Conservation (phyloP, 1,139 yeast genomes). For the Candida sojae region DNA sequence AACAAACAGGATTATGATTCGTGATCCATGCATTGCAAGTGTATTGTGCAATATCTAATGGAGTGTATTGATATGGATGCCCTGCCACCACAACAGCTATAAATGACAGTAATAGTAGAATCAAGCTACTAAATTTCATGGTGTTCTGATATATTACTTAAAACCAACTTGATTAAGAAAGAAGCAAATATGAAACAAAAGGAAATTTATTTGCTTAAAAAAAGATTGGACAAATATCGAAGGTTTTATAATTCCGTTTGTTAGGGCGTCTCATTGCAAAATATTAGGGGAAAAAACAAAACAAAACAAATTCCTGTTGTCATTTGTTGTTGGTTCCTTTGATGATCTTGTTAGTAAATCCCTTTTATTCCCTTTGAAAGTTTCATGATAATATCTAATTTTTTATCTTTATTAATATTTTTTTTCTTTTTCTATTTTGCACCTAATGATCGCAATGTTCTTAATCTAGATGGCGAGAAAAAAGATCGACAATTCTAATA, state of each 20-base stretch:
- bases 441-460: neutral
- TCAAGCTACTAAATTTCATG: neutral
- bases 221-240: no score
- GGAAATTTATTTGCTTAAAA: no score
- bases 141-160: neutral
- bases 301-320: no score
- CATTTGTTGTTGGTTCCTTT: no score
- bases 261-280: no score
- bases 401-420: neutral
- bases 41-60: slow-evolving; percentile 7
- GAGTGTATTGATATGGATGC: neutral
- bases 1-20: slow-evolving; percentile 7
- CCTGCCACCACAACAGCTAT: neutral
- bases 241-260: no score
- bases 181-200: no score
- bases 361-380: neutral
- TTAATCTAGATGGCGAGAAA: neutral
- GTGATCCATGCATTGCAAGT: slow-evolving; percentile 10
- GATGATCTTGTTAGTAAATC: no score
- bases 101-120: neutral
- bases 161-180: no score
- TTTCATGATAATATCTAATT: neutral
- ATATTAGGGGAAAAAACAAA: no score
- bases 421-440: neutral
- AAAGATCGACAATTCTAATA: neutral